Base-by-base conservation (phyloP, 805 yeast species). In the Cyberlindnera suaveolens region DNA sequence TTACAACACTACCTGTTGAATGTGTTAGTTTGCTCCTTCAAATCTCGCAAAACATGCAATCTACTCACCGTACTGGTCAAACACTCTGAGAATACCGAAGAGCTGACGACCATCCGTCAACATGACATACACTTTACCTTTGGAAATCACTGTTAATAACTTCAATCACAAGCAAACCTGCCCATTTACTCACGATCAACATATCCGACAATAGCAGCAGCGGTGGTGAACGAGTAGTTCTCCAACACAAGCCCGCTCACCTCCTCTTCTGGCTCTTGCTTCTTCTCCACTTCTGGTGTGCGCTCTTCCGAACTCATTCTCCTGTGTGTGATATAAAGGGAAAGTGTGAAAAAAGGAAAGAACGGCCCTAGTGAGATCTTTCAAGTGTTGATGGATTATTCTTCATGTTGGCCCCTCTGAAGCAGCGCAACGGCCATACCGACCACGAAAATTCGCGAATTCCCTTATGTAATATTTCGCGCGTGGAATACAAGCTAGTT, bases 61-160 rank as follows among this genome's bases (percentile, higher is more conserved):
- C 15, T 7, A 56, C 63, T 29, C 45, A 57, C 77, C 85, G 62
- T 82, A 93, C 64, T 91, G 97, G 67, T 93, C 99, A 64, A 91
- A 93, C 3, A 97, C 88, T 63, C 99, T 77, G 52, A 93, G 71
- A 19, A 90, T 85, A 15, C 99, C 99, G 59, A 86, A 82, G 29
- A 91, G 67, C 50, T 82, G 80, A 52, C 91, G 76, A 32, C 98
- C 98, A 63, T 91, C 98, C 58, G 96, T 81, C 51, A 93, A 71
- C 35, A 87, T 72, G 3, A 88, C 95, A 54, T 86, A 83, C 29
- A 93, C 85, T 57, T 82, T 78, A 57, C 67, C 74, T 70, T 9
- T 19, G 32, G 9, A 18, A 32, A 8, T 10, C 13, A 18, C 16
- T 15, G 31, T 36, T 33, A 38, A 34, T 31, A 7, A 7, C 9